These are phyloP conservation scores for Diospyros kaki DNA, from an alignment of 148 eudicot genomes.

Conservation along the genomic window DNA sequence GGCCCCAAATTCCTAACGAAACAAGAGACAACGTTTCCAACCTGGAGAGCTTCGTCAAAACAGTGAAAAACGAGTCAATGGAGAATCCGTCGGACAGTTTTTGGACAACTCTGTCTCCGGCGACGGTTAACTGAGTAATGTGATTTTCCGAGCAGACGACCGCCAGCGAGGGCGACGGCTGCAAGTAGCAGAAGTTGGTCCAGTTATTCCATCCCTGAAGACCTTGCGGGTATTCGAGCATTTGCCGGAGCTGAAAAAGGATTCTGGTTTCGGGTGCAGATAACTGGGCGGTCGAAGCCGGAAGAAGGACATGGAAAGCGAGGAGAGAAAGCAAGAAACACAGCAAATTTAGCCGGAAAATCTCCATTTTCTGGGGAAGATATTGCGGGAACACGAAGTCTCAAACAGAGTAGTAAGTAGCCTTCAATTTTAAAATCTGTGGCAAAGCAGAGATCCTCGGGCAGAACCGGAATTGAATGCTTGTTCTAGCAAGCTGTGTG, in stretches of 20 bases:
- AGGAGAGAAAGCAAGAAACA: slow-evolving; percentile 28
- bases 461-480: no score
- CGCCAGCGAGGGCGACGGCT: slow-evolving; percentile 35
- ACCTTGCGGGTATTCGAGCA: slow-evolving; percentile 63
- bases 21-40: slow-evolving; percentile 54
- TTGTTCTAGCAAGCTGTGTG: no score
- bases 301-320: slow-evolving; percentile 24
- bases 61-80: slow-evolving; percentile 69
- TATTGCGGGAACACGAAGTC: neutral
- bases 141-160: slow-evolving; percentile 61
- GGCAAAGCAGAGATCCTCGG: slow-evolving; percentile 5
- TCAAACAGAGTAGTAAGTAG: neutral
- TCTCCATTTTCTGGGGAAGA: slow-evolving; percentile 21
- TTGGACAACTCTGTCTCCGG: slow-evolving; percentile 57
- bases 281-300: slow-evolving; percentile 44
- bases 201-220: slow-evolving; percentile 58
- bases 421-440: neutral
- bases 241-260: slow-evolving; percentile 51
- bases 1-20: slow-evolving; percentile 86
- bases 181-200: slow-evolving; percentile 68
- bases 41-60: slow-evolving; percentile 58
- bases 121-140: slow-evolving; percentile 66
- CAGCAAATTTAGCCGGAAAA: slow-evolving; percentile 16
- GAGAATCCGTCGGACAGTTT: slow-evolving; percentile 50
- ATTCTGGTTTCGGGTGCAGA: slow-evolving; percentile 46